Base-by-base conservation (phyloP, 2,329 filamentous ascomycete species). In the Sphaerulina vaccinii region DNA sequence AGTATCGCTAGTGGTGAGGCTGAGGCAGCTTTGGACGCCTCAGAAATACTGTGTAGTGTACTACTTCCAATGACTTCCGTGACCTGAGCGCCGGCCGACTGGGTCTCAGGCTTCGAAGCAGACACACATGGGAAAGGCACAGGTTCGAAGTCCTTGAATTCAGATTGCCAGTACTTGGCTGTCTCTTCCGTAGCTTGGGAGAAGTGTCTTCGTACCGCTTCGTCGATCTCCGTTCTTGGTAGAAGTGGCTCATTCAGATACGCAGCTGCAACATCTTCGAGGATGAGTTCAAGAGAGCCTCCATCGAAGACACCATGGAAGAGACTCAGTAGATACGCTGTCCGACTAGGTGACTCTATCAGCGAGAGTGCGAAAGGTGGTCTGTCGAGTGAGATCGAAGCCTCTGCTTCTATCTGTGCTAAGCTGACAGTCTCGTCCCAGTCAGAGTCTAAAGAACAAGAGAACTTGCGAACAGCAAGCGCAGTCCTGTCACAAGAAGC, bases 231-330 rank as follows among this genome's bases (percentile, higher is more conserved):
- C 8, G 50, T 47, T 24, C 51, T 36, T 29, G 36, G 24, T 13
- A 27, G 37, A 2, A 27, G n/a, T 6, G 39, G 13, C 24, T 33
- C 5, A 15, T 33, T 23, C 13, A 45, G 35, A 32, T 54, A 57
- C 5, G n/a, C 13, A 7, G 35, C 36, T 19, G 49, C 48, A 5
- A 57, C 35, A 13, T 54, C 54, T 35, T 47, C n/a, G 1, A 50
- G 36, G 5, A 58, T 21, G 10, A 58, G 49, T 16, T 58, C 45
- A 19, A 58, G 36, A 19, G 52, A 58, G 9, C 40, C 49, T 8
- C 52, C 52, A 24, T 58, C 55, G 21, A 53, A 58, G 27, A 55
- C 47, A 5, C 49, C 52, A 19, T 58, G 55, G 37, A 55, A 58
- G 5, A 55, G 33, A 10, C 41, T 45, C 38, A 58, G 27, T 10